phyloP scores from a whole-genome alignment of 306 rosid genomes.

The Rosa multiflora region DNA sequence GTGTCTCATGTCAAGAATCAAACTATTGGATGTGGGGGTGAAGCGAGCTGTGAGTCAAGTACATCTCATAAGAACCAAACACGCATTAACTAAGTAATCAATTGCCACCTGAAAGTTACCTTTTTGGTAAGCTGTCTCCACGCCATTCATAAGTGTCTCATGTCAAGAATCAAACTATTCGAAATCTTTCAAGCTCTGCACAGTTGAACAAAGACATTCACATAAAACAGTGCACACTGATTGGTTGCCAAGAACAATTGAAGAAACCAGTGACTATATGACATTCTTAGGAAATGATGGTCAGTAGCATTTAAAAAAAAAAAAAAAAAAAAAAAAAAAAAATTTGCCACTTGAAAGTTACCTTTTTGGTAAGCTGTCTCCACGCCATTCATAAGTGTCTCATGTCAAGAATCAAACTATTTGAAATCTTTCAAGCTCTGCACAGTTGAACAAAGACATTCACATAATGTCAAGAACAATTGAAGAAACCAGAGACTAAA shows the following conservation, averaged over 20 bases:
- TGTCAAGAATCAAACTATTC: not conserved
- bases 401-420: not conserved
- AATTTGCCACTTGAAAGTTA: conserved; percentile 13
- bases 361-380: conserved; percentile 65
- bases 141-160: conserved; percentile 71
- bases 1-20: conserved; percentile 18
- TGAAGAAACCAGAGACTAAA: not conserved
- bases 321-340: no score
- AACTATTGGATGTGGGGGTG: not conserved
- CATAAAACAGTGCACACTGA: not conserved
- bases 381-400: conserved; percentile 78
- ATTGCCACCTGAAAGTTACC: conserved; percentile 30
- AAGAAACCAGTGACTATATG: not conserved
- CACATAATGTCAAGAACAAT: not conserved
- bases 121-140: conserved; percentile 64
- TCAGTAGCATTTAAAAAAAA: no score
- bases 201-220: conserved; percentile 16
- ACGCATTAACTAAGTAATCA: not conserved
- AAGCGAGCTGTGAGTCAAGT: no score
- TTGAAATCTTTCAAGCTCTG: conserved; percentile 29
- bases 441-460: conserved; percentile 19
- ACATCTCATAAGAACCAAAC: not conserved
- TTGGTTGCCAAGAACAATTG: not conserved
- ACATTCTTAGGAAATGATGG: not conserved
- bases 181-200: conserved; percentile 30